phyloP scores from a whole-genome alignment of 225 moss, liverwort and hornwort species.

The Asterella californica region DNA sequence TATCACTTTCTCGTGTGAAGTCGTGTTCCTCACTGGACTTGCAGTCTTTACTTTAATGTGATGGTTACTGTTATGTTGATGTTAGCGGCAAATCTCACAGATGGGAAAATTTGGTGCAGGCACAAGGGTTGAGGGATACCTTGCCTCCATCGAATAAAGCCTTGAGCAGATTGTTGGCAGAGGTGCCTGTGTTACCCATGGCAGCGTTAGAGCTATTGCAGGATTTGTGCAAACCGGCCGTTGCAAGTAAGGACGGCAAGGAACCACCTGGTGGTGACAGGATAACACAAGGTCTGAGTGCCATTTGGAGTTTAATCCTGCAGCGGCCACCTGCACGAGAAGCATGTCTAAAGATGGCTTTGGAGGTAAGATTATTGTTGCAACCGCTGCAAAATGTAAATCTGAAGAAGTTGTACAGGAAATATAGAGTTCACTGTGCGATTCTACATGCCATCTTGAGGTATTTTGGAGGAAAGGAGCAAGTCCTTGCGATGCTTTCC shows the following conservation, averaged over 20 bases:
- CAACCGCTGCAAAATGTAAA: not conserved
- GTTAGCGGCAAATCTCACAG: not conserved
- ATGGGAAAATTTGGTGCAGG: constrained; percentile 41
- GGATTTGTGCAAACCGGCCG: constrained; percentile 77
- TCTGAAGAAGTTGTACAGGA: not conserved
- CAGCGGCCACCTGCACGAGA: constrained; percentile 91
- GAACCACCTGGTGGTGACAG: constrained; percentile 67
- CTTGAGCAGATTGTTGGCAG: constrained; percentile 81
- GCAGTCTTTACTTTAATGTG: not conserved
- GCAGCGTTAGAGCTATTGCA: constrained; percentile 79
- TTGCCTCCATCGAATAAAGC: constrained; percentile 84
- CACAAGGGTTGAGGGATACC: constrained; percentile 88
- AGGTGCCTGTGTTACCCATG: constrained; percentile 82
- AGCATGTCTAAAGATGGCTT: constrained; percentile 79
- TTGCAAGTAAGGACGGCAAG: constrained; percentile 50
- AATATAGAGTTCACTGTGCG: not conserved
- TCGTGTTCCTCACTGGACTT: not conserved
- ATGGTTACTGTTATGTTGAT: not conserved
- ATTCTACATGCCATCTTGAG: not conserved
- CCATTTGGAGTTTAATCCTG: constrained; percentile 95
- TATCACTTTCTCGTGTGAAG: not conserved
- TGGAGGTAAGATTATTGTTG: constrained; percentile 47
- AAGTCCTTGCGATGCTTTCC: not conserved
- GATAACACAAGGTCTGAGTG: constrained; percentile 94
- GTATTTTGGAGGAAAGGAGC: not conserved